Conservation (phyloP, 768 basidiomycete species). For the Leccinum broughii region DNA sequence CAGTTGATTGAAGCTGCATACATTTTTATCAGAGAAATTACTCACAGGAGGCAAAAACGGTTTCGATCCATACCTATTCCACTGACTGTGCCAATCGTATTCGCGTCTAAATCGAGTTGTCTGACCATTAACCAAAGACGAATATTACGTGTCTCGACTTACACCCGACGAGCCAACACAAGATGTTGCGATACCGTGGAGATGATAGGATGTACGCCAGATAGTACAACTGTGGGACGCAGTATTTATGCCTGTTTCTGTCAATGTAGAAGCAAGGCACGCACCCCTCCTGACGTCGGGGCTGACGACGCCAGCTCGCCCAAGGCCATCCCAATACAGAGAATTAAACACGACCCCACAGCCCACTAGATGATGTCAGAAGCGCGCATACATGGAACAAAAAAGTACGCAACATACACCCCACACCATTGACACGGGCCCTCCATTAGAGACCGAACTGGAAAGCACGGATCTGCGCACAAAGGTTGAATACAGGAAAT, state of each 20-base stretch:
- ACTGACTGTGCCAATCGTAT: slow-evolving; percentile 51
- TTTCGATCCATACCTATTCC: slow-evolving; percentile 28
- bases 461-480: slow-evolving; percentile 42
- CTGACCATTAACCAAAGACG: neutral
- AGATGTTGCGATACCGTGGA: slow-evolving; percentile 53
- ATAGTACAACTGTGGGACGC: slow-evolving; percentile 49
- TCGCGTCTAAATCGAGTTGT: slow-evolving; percentile 36
- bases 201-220: slow-evolving; percentile 62
- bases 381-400: neutral
- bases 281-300: slow-evolving; percentile 40
- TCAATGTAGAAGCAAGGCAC: neutral
- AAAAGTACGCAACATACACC: slow-evolving; percentile 27
- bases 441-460: slow-evolving; percentile 49
- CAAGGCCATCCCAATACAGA: slow-evolving; percentile 39
- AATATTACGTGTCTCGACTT: slow-evolving; percentile 15
- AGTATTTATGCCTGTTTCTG: neutral
- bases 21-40: neutral
- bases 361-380: slow-evolving; percentile 5
- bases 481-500: neutral
- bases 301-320: slow-evolving; percentile 40
- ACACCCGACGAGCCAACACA: slow-evolving; percentile 72
- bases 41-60: neutral
- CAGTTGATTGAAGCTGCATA: slow-evolving; percentile 57
- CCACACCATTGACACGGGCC: slow-evolving; percentile 47
- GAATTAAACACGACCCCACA: slow-evolving; percentile 39